These are phyloP conservation scores for Fusarium verrucosum DNA, from an alignment of 2,329 filamentous ascomycete species.

Conservation along the genomic window DNA sequence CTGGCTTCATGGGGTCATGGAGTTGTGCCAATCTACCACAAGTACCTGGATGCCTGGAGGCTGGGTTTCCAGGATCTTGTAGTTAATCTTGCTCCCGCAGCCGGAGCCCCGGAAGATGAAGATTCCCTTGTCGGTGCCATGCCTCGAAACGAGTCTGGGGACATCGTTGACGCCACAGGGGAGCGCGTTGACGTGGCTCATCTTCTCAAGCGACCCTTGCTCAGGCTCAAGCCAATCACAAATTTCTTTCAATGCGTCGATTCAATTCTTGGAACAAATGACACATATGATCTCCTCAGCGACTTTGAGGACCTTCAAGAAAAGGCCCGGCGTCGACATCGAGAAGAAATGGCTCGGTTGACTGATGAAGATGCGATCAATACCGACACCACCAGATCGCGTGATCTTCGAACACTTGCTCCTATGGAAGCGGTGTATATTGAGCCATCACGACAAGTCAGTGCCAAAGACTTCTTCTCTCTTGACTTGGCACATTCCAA, in stretches of 20 bases:
- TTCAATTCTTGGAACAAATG: slow-evolving; percentile 60
- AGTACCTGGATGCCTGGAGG: slow-evolving; percentile 89
- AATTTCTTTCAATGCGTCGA: slow-evolving; percentile 81
- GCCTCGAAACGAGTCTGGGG: slow-evolving; percentile 71
- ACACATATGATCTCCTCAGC: slow-evolving; percentile 52
- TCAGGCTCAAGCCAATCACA: slow-evolving; percentile 85
- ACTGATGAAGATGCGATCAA: slow-evolving; percentile 86
- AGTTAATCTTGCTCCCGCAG: slow-evolving; percentile 84
- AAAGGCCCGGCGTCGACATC: slow-evolving; percentile 73
- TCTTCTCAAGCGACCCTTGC: slow-evolving; percentile 86
- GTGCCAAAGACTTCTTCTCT: slow-evolving; percentile 88
- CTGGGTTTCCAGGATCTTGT: slow-evolving; percentile 94
- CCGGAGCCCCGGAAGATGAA: slow-evolving; percentile 62
- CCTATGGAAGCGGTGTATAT: slow-evolving; percentile 76
- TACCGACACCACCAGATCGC: slow-evolving; percentile 82
- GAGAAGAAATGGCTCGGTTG: slow-evolving; percentile 74
- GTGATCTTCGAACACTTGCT: slow-evolving; percentile 80
- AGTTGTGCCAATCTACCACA: slow-evolving; percentile 80
- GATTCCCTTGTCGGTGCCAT: slow-evolving; percentile 67
- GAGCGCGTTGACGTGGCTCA: slow-evolving; percentile 95
- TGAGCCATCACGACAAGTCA: slow-evolving; percentile 81
- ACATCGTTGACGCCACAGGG: slow-evolving; percentile 76
- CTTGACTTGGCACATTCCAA: slow-evolving; percentile 87
- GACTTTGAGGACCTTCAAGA: slow-evolving; percentile 77
- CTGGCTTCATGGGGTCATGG: slow-evolving; percentile 84